Conservation (phyloP, 2,329 filamentous ascomycete genomes). For the Cercospora brassicicola region DNA sequence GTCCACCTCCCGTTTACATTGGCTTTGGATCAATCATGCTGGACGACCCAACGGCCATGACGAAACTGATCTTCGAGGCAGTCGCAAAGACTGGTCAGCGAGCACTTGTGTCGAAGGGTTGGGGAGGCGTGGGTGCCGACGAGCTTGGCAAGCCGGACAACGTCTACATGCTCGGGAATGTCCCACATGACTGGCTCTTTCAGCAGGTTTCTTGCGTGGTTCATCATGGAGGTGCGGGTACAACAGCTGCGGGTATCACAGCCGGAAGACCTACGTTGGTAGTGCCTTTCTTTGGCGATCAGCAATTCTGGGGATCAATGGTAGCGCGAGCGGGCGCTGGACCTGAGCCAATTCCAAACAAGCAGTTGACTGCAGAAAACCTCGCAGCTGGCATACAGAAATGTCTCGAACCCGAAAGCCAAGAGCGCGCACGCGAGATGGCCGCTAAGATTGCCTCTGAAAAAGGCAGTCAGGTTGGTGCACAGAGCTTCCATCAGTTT, state of each 20-base stretch:
- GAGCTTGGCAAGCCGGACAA: conserved; percentile 43
- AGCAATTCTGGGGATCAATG: conserved; percentile 58
- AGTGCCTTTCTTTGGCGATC: conserved; percentile 60
- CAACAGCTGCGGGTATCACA: conserved; percentile 56
- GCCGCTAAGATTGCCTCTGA: conserved; percentile 47
- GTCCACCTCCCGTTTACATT: conserved; percentile 75
- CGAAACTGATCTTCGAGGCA: conserved; percentile 70
- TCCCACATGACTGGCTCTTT: conserved; percentile 61
- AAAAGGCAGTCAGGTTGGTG: conserved; percentile 45
- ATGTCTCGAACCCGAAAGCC: conserved; percentile 45
- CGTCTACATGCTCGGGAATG: conserved; percentile 56
- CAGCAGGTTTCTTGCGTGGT: conserved; percentile 56
- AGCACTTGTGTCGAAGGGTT: conserved; percentile 57
- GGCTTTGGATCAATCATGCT: conserved; percentile 83
- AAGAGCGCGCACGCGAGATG: conserved; percentile 42
- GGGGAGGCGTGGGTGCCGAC: conserved; percentile 50
- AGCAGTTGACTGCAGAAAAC: conserved; percentile 46
- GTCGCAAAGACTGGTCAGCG: conserved; percentile 55
- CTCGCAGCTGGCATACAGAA: conserved; percentile 50
- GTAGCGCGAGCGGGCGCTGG: conserved; percentile 53
- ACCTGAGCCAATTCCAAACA: conserved; percentile 50
- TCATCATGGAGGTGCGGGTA: conserved; percentile 62
- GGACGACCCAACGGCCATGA: conserved; percentile 71
- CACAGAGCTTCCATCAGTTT: conserved; percentile 49
- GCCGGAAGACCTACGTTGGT: conserved; percentile 55